Conservation (phyloP, 208 protist species). For the Blastocrithidia nonstop region DNA sequence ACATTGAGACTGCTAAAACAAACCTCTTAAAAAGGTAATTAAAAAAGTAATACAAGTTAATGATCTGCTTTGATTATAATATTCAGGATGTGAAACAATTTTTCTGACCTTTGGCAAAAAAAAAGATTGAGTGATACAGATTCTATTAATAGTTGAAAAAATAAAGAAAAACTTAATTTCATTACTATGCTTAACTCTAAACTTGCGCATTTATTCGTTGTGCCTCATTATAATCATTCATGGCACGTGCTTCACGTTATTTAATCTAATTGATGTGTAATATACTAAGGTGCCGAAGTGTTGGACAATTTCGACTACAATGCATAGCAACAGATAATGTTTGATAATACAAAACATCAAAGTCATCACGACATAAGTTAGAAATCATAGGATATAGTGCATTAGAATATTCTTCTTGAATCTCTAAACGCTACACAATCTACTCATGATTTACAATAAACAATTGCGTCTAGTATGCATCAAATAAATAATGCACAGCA, state of each 20-base stretch:
- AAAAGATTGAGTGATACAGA: too few species aligned
- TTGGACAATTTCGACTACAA: slow-evolving; percentile 4
- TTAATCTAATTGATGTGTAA: slow-evolving; percentile 6
- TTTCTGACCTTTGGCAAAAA: too few species aligned
- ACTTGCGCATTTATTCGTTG: too few species aligned
- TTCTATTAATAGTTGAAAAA: too few species aligned
- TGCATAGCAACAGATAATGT: slow-evolving; percentile 29
- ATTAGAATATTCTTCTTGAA: slow-evolving; percentile 24
- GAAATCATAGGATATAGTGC: slow-evolving; percentile 16
- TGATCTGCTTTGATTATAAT: too few species aligned
- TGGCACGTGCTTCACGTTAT: too few species aligned
- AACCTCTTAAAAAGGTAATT: background rate
- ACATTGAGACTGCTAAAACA: background rate
- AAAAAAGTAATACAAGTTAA: background rate
- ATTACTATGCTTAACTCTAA: too few species aligned
- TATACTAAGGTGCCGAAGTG: slow-evolving; percentile 14
- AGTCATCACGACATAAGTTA: slow-evolving; percentile 16
- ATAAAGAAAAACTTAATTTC: too few species aligned
- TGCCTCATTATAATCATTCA: too few species aligned
- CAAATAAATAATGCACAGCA: slow-evolving; percentile 36
- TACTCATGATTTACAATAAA: slow-evolving; percentile 35
- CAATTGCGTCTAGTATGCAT: slow-evolving; percentile 33
- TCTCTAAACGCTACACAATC: slow-evolving; percentile 22
- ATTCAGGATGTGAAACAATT: too few species aligned
- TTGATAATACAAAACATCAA: slow-evolving; percentile 29